Evolutionary conservation across 164 flowering plant genomes (phyloP).

Genomic region (Piper longum): DNA sequence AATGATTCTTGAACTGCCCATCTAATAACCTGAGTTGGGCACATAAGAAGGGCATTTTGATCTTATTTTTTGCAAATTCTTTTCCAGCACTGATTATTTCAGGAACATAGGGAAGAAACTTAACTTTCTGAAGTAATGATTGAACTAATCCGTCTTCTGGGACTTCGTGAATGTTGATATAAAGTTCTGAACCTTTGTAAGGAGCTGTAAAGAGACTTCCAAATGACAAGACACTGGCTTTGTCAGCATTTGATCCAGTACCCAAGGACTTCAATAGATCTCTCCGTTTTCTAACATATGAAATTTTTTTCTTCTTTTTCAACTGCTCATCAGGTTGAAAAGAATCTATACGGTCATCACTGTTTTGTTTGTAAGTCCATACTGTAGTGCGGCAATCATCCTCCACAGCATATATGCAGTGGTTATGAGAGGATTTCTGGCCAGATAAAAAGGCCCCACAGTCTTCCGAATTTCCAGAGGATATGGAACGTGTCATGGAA

Average conservation of each 20-base stretch:
- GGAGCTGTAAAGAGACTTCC: constrained; percentile 82
- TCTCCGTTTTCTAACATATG: constrained; percentile 50
- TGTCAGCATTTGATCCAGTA: constrained; percentile 53
- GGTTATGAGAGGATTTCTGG: constrained; percentile 25
- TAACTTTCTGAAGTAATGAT: constrained; percentile 38
- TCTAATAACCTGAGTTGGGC: constrained; percentile 89
- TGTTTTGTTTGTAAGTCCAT: constrained; percentile 61
- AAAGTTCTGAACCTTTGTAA: constrained; percentile 67
- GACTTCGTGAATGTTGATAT: constrained; percentile 62
- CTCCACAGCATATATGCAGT: constrained; percentile 57
- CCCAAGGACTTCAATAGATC: constrained; percentile 66
- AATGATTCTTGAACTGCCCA: constrained; percentile 96
- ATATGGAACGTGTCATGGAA: constrained; percentile 8
- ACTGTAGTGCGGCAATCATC: constrained; percentile 82
- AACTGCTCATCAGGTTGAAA: constrained; percentile 83
- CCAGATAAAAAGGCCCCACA: constrained; percentile 74
- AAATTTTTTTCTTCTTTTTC: constrained; percentile 49
- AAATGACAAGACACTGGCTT: constrained; percentile 59
- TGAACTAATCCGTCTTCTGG: constrained; percentile 46
- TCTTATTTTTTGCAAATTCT: constrained; percentile 33
- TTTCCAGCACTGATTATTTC: constrained; percentile 61
- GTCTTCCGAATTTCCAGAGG: constrained; percentile 32
- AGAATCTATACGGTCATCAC: constrained; percentile 46
- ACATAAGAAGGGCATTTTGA: constrained; percentile 69
- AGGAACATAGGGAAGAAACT: constrained; percentile 63